Evolutionary conservation across 2,329 filamentous ascomycete genomes (phyloP), one percentile per base, ranked within the genome.

Genomic region (Ambrosiella beaveri): DNA sequence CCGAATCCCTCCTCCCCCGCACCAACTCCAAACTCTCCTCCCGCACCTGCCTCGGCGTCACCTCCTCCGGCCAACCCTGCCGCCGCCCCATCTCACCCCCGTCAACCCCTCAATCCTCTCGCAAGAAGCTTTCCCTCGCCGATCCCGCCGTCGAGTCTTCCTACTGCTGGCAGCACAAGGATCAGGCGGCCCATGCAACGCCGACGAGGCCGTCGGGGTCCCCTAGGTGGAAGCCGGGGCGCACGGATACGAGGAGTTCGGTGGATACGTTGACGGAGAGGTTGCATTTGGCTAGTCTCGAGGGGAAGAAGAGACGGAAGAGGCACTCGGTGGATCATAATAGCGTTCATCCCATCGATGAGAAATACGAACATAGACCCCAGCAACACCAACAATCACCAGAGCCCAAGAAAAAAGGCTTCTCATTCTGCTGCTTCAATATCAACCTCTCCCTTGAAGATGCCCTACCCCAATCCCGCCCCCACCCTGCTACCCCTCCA

Each of bases 91-190:
- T 78, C 17, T 70, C 78, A 8, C 72, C 68, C 67, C 54, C 38
- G 4, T 49, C 37, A 61, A 70, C 53, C 63, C 66, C 54, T 38
- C 15, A 63, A 36, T 57, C 9, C 49, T 56, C 44, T 41, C 56
- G 57, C 57, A 54, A 55, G 56, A 58, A 60, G 58, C n/a, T 47
- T 13, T 8, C 57, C 15, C 38, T 44, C 17, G 17, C 50, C 15
- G 19, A 64, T 61, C 5, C 71, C 73, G 57, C 45, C 76, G 81
- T 61, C 75, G 77, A 81, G 61, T 74, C 71, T n/a, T 78, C 84
- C 54, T 96, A 89, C 71, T 97, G 91, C 74, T 95, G 87, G 85
- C 89, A 96, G 68, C 93, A 98, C 73, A 90, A 87, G 67, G 88
- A 93, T 59, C 93, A 98, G 69, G 88, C 88, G 58, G 66, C 68